Evolutionary conservation across 2,329 filamentous ascomycete genomes (phyloP).

Genomic region (Aspergillus phoenicis): DNA sequence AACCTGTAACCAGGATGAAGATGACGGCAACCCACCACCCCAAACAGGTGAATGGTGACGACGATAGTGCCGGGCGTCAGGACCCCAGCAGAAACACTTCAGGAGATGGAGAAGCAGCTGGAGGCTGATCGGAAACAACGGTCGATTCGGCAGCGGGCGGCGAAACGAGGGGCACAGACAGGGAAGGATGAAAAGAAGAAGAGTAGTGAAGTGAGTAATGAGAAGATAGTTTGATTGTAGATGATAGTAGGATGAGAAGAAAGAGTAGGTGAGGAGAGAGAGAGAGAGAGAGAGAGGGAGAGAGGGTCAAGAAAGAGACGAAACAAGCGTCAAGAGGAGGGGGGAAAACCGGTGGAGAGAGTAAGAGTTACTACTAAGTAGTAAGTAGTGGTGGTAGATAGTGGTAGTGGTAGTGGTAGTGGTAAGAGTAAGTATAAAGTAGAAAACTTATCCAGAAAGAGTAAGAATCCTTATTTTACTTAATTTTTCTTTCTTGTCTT

Average conservation of each 20-base stretch:
- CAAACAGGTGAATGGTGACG: constrained; percentile 21
- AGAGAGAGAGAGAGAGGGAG: not conserved
- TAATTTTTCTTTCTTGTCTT: too few relatives aligned
- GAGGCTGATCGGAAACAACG: constrained; percentile 40
- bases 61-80: constrained; percentile 19
- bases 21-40: constrained; percentile 19
- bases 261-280: not conserved
- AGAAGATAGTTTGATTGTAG: not conserved
- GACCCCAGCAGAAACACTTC: constrained; percentile 4
- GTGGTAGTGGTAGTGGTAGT: not conserved
- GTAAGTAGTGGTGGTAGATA: too few relatives aligned
- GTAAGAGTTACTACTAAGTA: too few relatives aligned
- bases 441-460: not conserved
- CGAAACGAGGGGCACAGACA: constrained; percentile 25
- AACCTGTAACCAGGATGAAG: constrained; percentile 1
- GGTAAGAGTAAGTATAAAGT: not conserved
- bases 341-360: constrained; percentile 2
- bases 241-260: not conserved
- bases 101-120: constrained; percentile 7
- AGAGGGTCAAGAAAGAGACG: too few relatives aligned
- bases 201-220: not conserved
- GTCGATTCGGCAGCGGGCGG: constrained; percentile 24
- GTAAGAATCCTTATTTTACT: too few relatives aligned
- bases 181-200: constrained; percentile 7
- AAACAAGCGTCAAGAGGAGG: not conserved